Evolutionary conservation across 164 flowering plant species (phyloP), one percentile per base, ranked within the genome.

Genomic region (Dillenia suffruticosa): DNA sequence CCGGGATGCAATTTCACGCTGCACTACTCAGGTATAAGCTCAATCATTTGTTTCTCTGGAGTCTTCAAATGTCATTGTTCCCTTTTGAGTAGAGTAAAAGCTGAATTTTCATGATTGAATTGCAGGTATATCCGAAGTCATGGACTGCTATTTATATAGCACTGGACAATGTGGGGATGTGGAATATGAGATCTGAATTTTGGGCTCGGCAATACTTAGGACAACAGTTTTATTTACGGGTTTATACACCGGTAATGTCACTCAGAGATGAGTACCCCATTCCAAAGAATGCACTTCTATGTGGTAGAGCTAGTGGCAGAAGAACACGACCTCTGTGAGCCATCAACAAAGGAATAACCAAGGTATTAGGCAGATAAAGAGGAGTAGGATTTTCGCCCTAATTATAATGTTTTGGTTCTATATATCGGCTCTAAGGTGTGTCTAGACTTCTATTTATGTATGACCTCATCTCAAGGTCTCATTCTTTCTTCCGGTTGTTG

Each of bases 121-220:
- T 68, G 57, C 81, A 90, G 96, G 96, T 90, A 6, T 90, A 90
- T 68, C 97, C 95, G 8, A 78, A 75, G 10, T 84, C 97, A 68
- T 90, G 97, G 97, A 81, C 92, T 9, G 95, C 97, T 0, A 79
- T 90, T 10, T 85, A 83, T 14, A 57, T 90, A 3, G 74, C 92
- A 13, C 79, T 88, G 0, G 97, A 90, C 61, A 90, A 88, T 17
- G 97, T 87, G 43, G 97, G 97, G 12, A 88, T 88, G 95, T 90
- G 97, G 97, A 86, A 90, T 76, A 48, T 90, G 71, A 81, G 97
- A 62, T 57, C 92, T 0, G 92, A 90, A 73, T 83, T 78, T 48
- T 90, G 97, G 97, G 97, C 87, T 26, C 73, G 95, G 19, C 95
- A 86, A 44, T 90, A 90, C 70, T 81, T 90, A 0, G 97, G 97